phyloP scores from a whole-genome alignment of 257 asterid species.

The Mitragyna speciosa region DNA sequence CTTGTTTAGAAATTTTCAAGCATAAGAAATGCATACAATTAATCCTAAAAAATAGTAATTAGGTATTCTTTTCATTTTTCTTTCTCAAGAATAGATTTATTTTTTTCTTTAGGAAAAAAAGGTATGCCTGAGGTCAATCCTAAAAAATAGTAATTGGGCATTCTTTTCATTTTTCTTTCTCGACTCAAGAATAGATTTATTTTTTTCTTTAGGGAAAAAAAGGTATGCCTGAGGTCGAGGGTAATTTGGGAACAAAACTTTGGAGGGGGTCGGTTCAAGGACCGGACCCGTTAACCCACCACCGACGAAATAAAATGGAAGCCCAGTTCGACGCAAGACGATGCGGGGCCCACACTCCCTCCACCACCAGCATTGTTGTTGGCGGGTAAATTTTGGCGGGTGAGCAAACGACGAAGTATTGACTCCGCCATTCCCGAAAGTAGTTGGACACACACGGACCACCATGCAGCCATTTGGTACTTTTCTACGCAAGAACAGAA shows the following conservation, averaged over 20 bases:
- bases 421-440: conserved; percentile 25
- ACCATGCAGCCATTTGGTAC: background rate
- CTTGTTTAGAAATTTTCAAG: too few species aligned
- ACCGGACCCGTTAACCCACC: conserved; percentile 1
- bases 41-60: too few species aligned
- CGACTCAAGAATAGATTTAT: too few species aligned
- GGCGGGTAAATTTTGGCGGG: conserved; percentile 37
- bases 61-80: too few species aligned
- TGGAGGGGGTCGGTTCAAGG: conserved; percentile 6
- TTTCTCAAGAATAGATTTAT: too few species aligned
- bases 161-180: too few species aligned
- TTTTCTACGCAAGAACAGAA: background rate
- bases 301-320: background rate
- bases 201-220: too few species aligned
- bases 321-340: background rate
- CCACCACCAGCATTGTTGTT: conserved; percentile 11
- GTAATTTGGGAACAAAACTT: background rate
- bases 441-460: conserved; percentile 15
- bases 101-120: too few species aligned
- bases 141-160: too few species aligned
- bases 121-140: background rate
- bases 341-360: conserved; percentile 13
- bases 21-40: background rate
- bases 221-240: background rate
- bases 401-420: conserved; percentile 22